Conservation (phyloP, 139 green algal species). For the Tetraselmis chui region DNA sequence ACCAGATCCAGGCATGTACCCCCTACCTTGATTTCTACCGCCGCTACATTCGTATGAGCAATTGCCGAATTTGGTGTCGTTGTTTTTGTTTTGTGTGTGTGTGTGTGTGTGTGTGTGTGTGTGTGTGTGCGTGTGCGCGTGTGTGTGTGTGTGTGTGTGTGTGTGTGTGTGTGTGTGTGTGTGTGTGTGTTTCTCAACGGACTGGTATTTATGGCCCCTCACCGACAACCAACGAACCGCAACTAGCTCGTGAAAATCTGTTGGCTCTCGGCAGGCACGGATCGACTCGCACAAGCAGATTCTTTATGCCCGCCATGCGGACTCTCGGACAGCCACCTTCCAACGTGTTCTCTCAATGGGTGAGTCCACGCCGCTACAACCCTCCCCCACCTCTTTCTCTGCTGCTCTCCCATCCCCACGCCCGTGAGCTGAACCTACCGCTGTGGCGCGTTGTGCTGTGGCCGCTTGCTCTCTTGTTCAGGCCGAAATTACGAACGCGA, state of each 20-base stretch:
- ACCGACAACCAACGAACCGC: no score
- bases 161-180: no score
- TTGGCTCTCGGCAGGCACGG: no score
- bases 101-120: no score
- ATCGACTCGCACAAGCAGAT: conserved; percentile 82
- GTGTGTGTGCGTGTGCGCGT: no score
- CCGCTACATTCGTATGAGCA: neutral
- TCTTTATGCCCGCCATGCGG: conserved; percentile 56
- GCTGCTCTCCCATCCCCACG: neutral
- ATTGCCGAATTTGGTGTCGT: no score
- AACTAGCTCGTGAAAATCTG: no score
- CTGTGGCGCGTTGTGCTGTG: neutral
- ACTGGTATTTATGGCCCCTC: no score
- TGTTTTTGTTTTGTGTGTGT: no score
- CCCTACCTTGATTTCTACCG: neutral
- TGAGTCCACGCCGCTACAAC: conserved; percentile 2
- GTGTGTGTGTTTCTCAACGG: no score
- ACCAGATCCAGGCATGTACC: conserved; percentile 50
- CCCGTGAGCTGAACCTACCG: no score
- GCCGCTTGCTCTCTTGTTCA: neutral
- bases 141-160: no score
- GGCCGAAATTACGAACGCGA: conserved; percentile 64
- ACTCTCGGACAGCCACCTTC: conserved; percentile 70
- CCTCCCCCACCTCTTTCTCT: neutral
- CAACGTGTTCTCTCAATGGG: conserved; percentile 34